These are phyloP conservation scores for Dysphania ambrosioides DNA, from an alignment of 148 eudicot genomes.

Conservation along the genomic window DNA sequence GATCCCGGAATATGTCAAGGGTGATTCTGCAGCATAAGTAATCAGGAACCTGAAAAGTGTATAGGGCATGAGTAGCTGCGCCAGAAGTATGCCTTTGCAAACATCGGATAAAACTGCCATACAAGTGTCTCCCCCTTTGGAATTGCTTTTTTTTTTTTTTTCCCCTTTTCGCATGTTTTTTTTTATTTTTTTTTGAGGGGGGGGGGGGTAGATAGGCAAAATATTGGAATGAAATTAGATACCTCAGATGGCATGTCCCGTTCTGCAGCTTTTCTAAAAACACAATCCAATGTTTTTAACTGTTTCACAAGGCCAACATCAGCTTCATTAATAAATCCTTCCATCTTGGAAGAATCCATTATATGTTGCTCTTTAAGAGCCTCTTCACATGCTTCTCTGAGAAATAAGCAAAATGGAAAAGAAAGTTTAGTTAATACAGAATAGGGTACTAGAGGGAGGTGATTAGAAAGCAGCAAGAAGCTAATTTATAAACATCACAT, in stretches of 20 bases:
- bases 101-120: background rate
- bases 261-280: constrained; percentile 71
- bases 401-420: constrained; percentile 4
- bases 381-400: constrained; percentile 70
- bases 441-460: background rate
- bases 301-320: constrained; percentile 34
- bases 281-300: constrained; percentile 49
- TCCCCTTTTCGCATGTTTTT: background rate
- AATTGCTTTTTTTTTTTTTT: too few relatives aligned
- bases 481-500: constrained; percentile 19
- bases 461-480: constrained; percentile 1
- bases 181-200: background rate
- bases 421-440: background rate
- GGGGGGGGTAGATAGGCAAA: background rate
- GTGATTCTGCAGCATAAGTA: constrained; percentile 81
- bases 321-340: constrained; percentile 49
- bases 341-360: constrained; percentile 36
- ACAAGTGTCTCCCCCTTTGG: background rate
- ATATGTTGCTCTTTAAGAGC: constrained; percentile 71
- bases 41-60: constrained; percentile 72
- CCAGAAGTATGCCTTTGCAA: background rate
- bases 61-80: background rate
- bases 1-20: constrained; percentile 83
- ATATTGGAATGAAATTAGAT: background rate
- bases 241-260: constrained; percentile 79